Conservation (phyloP, 2,329 filamentous ascomycete species). For the Phyllosticta citrichinensis region DNA sequence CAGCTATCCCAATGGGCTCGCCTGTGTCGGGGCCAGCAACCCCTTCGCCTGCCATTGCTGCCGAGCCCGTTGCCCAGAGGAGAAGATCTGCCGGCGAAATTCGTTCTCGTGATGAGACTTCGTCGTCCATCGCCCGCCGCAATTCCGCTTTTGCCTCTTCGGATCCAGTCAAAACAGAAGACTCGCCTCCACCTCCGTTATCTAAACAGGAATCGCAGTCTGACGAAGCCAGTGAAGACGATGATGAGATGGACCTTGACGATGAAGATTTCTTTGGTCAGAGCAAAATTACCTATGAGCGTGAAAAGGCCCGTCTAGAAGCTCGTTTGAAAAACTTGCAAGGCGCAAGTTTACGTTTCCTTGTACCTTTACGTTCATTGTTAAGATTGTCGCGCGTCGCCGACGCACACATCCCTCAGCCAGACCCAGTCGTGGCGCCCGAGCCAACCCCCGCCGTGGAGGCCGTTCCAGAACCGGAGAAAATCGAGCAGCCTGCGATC, state of each 20-base stretch:
- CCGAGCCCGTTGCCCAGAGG: constrained; percentile 16
- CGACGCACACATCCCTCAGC: constrained; percentile 19
- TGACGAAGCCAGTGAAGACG: constrained; percentile 28
- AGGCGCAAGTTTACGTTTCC: constrained; percentile 31
- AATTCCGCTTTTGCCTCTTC: constrained; percentile 11
- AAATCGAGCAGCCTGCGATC: neutral
- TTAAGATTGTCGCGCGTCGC: constrained; percentile 31
- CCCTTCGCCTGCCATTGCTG: constrained; percentile 18
- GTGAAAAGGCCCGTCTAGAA: constrained; percentile 34
- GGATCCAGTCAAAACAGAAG: constrained; percentile 1
- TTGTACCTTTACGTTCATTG: constrained; percentile 34
- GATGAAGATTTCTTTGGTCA: constrained; percentile 35
- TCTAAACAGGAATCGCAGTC: constrained; percentile 4
- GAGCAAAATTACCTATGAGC: constrained; percentile 37
- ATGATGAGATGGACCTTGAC: constrained; percentile 37
- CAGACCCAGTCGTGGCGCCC: neutral
- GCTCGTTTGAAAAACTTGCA: constrained; percentile 35
- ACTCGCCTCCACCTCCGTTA: neutral
- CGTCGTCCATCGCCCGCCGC: constrained; percentile 11
- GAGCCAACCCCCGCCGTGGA: neutral
- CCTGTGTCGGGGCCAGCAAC: constrained; percentile 1
- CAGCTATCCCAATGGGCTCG: constrained; percentile 1
- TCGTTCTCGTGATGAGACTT: constrained; percentile 2
- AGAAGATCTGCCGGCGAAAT: constrained; percentile 9
- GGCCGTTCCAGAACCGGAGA: neutral